Evolutionary conservation across 345 rosid species (phyloP).

Genomic region (Noccaea bulbosa): DNA sequence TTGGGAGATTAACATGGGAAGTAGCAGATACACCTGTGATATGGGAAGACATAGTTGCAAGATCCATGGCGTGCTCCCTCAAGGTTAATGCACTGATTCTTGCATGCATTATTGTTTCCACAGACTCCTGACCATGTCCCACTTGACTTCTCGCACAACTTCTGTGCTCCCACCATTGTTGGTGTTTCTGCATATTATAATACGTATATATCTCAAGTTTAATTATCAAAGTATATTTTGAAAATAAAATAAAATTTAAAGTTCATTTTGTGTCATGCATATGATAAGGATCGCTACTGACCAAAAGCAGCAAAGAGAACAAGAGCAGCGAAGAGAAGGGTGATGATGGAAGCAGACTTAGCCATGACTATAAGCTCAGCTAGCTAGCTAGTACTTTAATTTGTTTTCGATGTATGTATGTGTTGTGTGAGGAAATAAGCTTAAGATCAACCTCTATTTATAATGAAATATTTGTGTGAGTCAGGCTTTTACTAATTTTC

Average conservation of each 20-base stretch:
- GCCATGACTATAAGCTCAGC: not conserved
- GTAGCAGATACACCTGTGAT: not conserved
- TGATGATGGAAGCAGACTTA: not conserved
- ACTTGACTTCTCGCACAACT: no score
- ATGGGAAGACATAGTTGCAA: conserved; percentile 4
- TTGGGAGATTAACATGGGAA: not conserved
- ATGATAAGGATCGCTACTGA: not conserved
- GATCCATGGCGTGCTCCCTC: conserved; percentile 7
- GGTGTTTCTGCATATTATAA: conserved; percentile 1
- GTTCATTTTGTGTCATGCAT: not conserved
- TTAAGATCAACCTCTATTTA: conserved; percentile 18
- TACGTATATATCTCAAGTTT: not conserved
- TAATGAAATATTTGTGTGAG: not conserved
- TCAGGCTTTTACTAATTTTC: not conserved
- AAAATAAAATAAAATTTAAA: not conserved
- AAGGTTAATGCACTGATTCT: not conserved
- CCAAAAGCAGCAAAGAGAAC: not conserved
- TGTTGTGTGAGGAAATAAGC: conserved; percentile 3
- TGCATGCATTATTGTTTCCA: conserved; percentile 6
- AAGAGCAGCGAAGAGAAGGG: no score
- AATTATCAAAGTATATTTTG: not conserved
- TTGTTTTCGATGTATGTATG: not conserved
- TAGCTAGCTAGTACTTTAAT: not conserved
- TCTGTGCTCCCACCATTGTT: not conserved
- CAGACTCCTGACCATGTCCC: not conserved